Percentiles rank a stretch among this genome's conserved stretches.
These are phyloP conservation scores for Boletus rex-veris DNA, from an alignment of 768 basidiomycete genomes.

Conservation along the genomic window DNA sequence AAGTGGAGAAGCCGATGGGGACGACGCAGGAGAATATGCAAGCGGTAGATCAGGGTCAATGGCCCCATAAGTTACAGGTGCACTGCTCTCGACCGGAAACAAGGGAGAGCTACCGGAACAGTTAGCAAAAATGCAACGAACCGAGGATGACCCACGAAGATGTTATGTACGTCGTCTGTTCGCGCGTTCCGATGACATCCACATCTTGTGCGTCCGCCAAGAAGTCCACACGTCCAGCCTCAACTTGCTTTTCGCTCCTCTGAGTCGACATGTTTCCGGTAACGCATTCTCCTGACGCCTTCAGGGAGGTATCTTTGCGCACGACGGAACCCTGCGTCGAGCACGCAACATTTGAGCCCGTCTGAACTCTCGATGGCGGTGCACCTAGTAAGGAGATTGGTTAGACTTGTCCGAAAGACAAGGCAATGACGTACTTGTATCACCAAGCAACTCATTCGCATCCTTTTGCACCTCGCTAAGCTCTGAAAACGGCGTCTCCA, in stretches of 20 bases:
- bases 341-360: background rate
- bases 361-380: background rate
- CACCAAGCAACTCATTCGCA: background rate
- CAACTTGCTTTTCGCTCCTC: background rate
- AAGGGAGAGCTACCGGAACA: background rate
- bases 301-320: background rate
- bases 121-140: background rate
- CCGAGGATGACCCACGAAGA: constrained; percentile 1
- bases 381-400: background rate
- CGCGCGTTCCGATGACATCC: background rate
- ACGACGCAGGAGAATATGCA: background rate
- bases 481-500: background rate
- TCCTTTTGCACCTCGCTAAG: background rate
- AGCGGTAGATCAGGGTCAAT: background rate
- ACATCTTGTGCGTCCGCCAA: background rate
- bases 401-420: background rate
- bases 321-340: background rate
- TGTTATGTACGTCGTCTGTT: background rate
- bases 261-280: background rate
- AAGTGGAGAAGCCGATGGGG: background rate
- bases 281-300: background rate
- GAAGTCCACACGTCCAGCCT: background rate
- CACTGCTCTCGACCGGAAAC: background rate
- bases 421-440: background rate
- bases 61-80: no score